phyloP scores from a whole-genome alignment of 371 early-diverging fungal species.

The Mortierella sp. region DNA sequence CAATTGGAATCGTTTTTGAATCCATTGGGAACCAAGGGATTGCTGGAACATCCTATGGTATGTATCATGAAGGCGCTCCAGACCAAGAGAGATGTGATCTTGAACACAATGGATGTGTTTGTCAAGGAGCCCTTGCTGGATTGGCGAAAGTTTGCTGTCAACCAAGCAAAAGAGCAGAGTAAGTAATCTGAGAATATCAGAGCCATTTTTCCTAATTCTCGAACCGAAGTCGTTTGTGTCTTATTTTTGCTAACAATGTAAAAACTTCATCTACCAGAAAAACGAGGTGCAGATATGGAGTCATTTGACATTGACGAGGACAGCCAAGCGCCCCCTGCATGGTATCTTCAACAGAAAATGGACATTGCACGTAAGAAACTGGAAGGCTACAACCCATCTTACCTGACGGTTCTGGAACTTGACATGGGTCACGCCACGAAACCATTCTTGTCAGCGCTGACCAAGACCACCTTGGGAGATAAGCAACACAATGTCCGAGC shows the following conservation, averaged over 20 bases:
- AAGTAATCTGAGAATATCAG: constrained; percentile 35
- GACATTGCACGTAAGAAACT: constrained; percentile 75
- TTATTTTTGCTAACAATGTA: neutral
- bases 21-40: constrained; percentile 80
- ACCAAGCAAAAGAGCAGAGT: constrained; percentile 67
- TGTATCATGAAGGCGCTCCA: constrained; percentile 89
- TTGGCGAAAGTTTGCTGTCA: constrained; percentile 81
- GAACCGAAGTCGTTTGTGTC: constrained; percentile 2
- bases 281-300: constrained; percentile 42
- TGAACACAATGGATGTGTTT: constrained; percentile 94
- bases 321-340: constrained; percentile 59
- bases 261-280: constrained; percentile 15
- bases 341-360: constrained; percentile 84
- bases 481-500: constrained; percentile 56
- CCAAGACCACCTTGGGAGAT: constrained; percentile 61
- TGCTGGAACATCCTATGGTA: constrained; percentile 85
- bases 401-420: constrained; percentile 60
- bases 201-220: no score
- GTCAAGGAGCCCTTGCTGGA: constrained; percentile 96
- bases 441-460: constrained; percentile 55
- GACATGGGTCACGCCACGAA: constrained; percentile 64
- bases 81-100: constrained; percentile 82
- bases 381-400: constrained; percentile 71
- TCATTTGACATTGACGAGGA: constrained; percentile 52
- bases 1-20: constrained; percentile 88